Percentiles rank a stretch among this genome's conserved stretches.
Conservation (phyloP, 1,284 basidiomycete species). For the Ustilago lituana region DNA sequence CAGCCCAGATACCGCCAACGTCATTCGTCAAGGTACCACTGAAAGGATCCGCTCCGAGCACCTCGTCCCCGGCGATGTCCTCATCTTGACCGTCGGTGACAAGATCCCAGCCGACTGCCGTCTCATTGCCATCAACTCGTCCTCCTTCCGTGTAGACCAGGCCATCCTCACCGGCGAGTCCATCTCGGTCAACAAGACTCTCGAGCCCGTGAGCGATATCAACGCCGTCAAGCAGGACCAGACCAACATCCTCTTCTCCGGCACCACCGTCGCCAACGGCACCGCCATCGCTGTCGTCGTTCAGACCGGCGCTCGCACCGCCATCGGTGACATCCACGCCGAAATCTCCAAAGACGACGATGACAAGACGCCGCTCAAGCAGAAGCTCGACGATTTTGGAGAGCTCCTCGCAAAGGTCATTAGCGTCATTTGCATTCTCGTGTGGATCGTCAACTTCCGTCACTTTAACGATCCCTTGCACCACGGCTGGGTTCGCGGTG, state of each 20-base stretch:
- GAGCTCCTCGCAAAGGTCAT: constrained; percentile 66
- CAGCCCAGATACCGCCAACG: constrained; percentile 61
- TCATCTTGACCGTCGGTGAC: constrained; percentile 64
- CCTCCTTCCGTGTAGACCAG: constrained; percentile 64
- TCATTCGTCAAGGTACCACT: constrained; percentile 54
- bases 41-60: constrained; percentile 52
- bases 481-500: constrained; percentile 63
- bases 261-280: constrained; percentile 63
- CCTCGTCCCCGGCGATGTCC: constrained; percentile 65
- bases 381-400: constrained; percentile 67
- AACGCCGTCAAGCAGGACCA: constrained; percentile 66
- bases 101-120: constrained; percentile 66
- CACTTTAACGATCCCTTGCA: constrained; percentile 66
- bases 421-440: constrained; percentile 65
- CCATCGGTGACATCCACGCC: constrained; percentile 65
- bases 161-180: constrained; percentile 67
- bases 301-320: constrained; percentile 59
- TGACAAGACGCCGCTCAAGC: constrained; percentile 65
- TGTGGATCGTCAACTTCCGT: constrained; percentile 66
- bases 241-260: constrained; percentile 66
- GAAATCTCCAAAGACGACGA: constrained; percentile 63
- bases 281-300: constrained; percentile 60
- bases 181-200: constrained; percentile 61
- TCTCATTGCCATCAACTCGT: constrained; percentile 60
- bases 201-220: constrained; percentile 49